Evolutionary conservation across 371 early-diverging fungal genomes (phyloP), one percentile per base, ranked within the genome.

Genomic region (Mortierella sp.): DNA sequence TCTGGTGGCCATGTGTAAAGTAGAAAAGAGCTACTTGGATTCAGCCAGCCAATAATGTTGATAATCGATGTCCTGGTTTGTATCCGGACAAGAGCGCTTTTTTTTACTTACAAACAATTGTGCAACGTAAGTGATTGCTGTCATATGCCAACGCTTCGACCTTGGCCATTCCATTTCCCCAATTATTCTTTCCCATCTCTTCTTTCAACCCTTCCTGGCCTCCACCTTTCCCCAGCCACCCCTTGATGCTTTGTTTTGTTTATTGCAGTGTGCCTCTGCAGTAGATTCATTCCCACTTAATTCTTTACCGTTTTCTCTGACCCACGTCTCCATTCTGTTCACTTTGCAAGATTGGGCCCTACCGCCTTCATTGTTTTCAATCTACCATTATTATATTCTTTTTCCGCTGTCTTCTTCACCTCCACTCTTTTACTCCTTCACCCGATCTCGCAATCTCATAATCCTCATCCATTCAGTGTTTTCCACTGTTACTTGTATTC

Each of bases 341-440:
- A 74, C 75, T 80, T 75, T 74, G 71, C 70, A 70, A 64, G 79
- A 74, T 79, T 62, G 32, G 24, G 24, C 24, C 57, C n/a, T 16
- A 22, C 52, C 13, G 10, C 24, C 33, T 57, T 19, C 16, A 48
- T 19, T 7, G 7, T 41, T 13, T 10, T 13, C 48, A 43, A 13
- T 43, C 43, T 43, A 43, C 55, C 22, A 53, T 21, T 28, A 16
- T 21, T 21, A 53, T 6, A 16, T 53, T 11, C 53, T 9, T 33
- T 36, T 15, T 22, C 22, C n/a, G n/a, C 32, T 38, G n/a, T 8
- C 33, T 58, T n/a, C 43, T 24, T n/a, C n/a, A n/a, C 36, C 33
- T 40, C 40, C n/a, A n/a, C 33, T 38, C 38, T 28, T 43, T 58
- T 21, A 50, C 32, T 52, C 41, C 21, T 16, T 53, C 22, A 36